Base-by-base conservation (phyloP, 2,329 filamentous ascomycete species). In the Arachnomyces sp. region DNA sequence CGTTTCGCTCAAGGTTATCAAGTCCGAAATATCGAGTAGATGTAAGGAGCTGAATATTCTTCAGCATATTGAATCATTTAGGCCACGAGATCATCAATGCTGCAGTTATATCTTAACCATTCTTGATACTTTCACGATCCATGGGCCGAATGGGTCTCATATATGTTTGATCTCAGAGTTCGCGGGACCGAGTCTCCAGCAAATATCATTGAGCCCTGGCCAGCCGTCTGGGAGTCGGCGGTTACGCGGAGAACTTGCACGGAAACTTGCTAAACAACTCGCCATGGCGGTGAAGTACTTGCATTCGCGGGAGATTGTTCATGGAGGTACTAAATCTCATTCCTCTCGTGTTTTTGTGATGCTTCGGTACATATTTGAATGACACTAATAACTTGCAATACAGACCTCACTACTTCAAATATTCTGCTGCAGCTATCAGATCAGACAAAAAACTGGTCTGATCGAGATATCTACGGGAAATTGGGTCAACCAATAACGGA, bases 291-390 rank as follows among this genome's bases (percentile, higher is more conserved):
- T 46, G 12, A 37, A 3, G n/a, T 44, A 14, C 15, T 34, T 43
- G 4, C 44, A 46, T 32, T 31, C 30, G 17, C 11, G 15, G 6
- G 42, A 39, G 2, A 15, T 45, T 7, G 15, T 30, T n/a, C 36
- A 47, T 28, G 44, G 44, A 45, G 44, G 44, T 45, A 47, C n/a
- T 11, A 32, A 13, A 12, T 4, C 13, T 32, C 3, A 6, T n/a
- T n/a, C n/a, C n/a, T n/a, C n/a, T n/a, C n/a, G n/a, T n/a, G n/a
- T n/a, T n/a, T n/a, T n/a, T n/a, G n/a, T n/a, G n/a, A n/a, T n/a
- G n/a, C n/a, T n/a, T n/a, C n/a, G n/a, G n/a, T n/a, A n/a, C n/a
- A n/a, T n/a, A n/a, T n/a, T n/a, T n/a, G n/a, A n/a, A n/a, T n/a
- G n/a, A n/a, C n/a, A n/a, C n/a, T n/a, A n/a, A 7, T 39, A 15